These are phyloP conservation scores for Paecilomyces sp. DNA, from an alignment of 2,329 filamentous ascomycete genomes.

Conservation along the genomic window DNA sequence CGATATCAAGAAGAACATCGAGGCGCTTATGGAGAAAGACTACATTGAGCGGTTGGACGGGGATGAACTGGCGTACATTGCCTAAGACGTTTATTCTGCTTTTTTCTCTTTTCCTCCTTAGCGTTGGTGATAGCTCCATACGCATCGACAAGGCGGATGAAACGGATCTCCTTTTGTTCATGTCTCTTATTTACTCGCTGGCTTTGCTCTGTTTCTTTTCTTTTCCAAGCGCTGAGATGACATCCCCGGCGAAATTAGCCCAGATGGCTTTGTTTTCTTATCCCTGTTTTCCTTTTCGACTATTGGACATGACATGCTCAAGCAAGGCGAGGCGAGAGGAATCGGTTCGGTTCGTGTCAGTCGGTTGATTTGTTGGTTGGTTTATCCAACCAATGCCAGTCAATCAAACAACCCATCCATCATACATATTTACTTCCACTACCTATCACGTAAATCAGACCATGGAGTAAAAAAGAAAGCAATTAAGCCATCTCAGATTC, in stretches of 20 bases:
- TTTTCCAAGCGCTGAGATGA: background rate
- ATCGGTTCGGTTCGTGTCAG: background rate
- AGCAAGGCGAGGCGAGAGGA: background rate
- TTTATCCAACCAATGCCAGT: background rate
- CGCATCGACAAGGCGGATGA: background rate
- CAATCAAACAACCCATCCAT: background rate
- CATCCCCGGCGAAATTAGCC: background rate
- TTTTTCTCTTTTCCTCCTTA: background rate
- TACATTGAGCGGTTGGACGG: conserved; percentile 93
- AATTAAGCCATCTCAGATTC: background rate
- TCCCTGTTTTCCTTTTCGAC: background rate
- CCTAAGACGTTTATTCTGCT: conserved; percentile 46
- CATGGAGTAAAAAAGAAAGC: too few species aligned
- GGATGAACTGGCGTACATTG: conserved; percentile 90
- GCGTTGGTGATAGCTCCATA: background rate
- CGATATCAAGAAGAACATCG: conserved; percentile 99
- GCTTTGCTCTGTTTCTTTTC: background rate
- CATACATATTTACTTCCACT: background rate
- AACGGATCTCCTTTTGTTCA: background rate
- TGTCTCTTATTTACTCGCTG: background rate
- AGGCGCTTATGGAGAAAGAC: conserved; percentile 97
- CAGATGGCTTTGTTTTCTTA: background rate
- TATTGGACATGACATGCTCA: background rate
- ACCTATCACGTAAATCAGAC: background rate
- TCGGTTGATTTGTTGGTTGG: background rate